Percentiles rank a stretch among this genome's conserved stretches.
phyloP scores from a whole-genome alignment of 2,329 filamentous ascomycete species.

The Lasiodiplodia hormozganensis region DNA sequence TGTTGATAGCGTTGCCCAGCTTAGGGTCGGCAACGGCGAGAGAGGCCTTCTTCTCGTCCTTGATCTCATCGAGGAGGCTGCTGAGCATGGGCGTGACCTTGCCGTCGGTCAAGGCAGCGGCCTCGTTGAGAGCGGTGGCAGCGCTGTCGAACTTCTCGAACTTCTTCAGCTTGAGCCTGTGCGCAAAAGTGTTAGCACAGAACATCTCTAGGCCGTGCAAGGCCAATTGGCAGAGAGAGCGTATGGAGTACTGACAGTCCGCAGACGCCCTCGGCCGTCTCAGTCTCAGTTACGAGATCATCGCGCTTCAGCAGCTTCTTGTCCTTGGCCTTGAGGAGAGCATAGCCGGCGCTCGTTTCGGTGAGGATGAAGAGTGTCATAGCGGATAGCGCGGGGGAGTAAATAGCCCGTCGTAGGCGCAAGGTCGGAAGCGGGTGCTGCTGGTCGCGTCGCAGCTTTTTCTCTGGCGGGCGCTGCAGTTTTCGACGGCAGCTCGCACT shows the following conservation, averaged over 20 bases:
- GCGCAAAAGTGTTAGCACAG: slow-evolving; percentile 1
- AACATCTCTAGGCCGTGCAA: background rate
- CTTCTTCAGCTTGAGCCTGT: slow-evolving; percentile 90
- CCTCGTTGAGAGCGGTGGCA: slow-evolving; percentile 87
- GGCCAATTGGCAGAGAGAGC: background rate
- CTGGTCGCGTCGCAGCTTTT: slow-evolving; percentile 29
- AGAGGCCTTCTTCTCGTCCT: slow-evolving; percentile 96
- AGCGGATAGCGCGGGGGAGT: slow-evolving; percentile 43
- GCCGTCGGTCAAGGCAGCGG: slow-evolving; percentile 85
- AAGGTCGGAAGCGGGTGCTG: slow-evolving; percentile 8
- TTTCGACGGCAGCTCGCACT: slow-evolving; percentile 27
- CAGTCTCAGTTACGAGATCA: slow-evolving; percentile 75
- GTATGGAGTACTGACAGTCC: slow-evolving; percentile 71
- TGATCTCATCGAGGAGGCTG: slow-evolving; percentile 83
- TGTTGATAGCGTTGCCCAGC: slow-evolving; percentile 87
- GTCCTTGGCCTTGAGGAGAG: slow-evolving; percentile 97
- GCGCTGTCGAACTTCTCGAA: slow-evolving; percentile 98
- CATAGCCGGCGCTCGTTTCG: slow-evolving; percentile 96
- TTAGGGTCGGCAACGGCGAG: slow-evolving; percentile 94
- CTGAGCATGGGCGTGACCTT: slow-evolving; percentile 91
- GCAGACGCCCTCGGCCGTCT: slow-evolving; percentile 82
- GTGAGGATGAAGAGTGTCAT: slow-evolving; percentile 94
- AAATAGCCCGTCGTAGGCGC: slow-evolving; percentile 29
- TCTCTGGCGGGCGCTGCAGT: slow-evolving; percentile 26
- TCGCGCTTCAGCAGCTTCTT: slow-evolving; percentile 96